Base-by-base conservation (phyloP, 78 protist genomes). In the Pelomyxa schiedti region DNA sequence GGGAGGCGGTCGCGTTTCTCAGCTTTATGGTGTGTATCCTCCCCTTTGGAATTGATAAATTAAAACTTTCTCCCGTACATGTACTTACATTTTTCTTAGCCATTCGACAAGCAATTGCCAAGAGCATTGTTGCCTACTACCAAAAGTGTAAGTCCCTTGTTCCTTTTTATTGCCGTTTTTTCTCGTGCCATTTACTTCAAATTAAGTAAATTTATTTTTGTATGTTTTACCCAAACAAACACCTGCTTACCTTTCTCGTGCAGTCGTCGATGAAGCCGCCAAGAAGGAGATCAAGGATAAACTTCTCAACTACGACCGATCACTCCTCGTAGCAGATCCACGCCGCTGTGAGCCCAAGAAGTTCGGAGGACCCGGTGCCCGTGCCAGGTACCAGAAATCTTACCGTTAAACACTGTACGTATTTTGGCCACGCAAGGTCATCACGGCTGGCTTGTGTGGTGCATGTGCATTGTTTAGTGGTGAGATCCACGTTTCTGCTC, bases 271-370 rank as follows among this genome's bases (percentile, higher is more conserved):
- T 66, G 99, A 98, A 85, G 87, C 70, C 35, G 26, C 86, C 71
- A 98, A 98, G 92, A 29, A 66, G 69, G 97, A 90, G 78, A 83
- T 97, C 89, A 95, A 95, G 93, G 92, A 89, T 66, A 71, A 69
- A 41, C 86, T 96, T 71, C 26, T 91, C 9, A 30, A 29, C 35
- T 96, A 88, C 82, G 99, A 98, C 91, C 84, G 99, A 24, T 73
- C 94, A 16, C 93, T 97, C 38, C 89, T 98, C 39, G 99, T 98
- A 39, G 98, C 99, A 37, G 99, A 98, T 69, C 99, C 99, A 67
- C 95, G 99, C 75, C 90, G 98, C 42, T 80, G 92, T 83, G 99
- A 98, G 91, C 88, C 99, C 79, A 98, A 98, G 98, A 97, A 98
- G 86, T 97, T 93, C 88, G 99, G 99, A 38, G 99, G 99, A 74